Base-by-base conservation (phyloP, 1,284 basidiomycete species). In the Cutaneotrichosporon cavernicola region DNA sequence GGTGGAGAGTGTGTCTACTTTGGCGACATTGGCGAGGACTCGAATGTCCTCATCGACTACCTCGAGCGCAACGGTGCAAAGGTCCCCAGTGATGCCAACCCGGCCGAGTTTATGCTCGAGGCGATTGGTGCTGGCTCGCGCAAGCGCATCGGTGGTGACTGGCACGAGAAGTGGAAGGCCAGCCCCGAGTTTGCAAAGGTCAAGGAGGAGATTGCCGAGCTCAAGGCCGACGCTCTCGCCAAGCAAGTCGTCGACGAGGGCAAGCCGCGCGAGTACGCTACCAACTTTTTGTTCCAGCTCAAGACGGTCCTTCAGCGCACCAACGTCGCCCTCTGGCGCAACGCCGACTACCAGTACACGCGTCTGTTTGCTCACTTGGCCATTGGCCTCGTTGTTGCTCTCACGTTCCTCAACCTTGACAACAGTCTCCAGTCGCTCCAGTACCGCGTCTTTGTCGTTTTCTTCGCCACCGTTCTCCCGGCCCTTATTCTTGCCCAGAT, bases 341-440 rank as follows among this genome's bases (percentile, higher is more conserved):
- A 93, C 69, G 82, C 83, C 49, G 83, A 84, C 56, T 85, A 85
- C 73, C 80, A 82, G 63, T 91, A 90, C 82, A 92, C 88, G 55
- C 87, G 92, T 58, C 82, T 94, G 52, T 92, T 92, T 79, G 86
- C 89, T 7, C 88, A 89, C 69, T 82, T 84, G 8, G 86, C 89
- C 73, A 89, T 95, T 66, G 89, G 90, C 8, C 82, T 96, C 5
- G 87, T 90, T 76, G 85, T 92, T 62, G 89, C 89, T 34, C 82
- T 97, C 59, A 90, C 91, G 14, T 94, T 94, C 86, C 82, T 97
- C 62, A 87, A 90, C 74, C 83, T 94, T 26, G 85, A 85, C 58
- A 81, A 86, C 71, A 88, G 87, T 65, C 68, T 86, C 47, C 85
- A 88, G 56, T 87, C 90, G 56, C 81, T 97, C 32, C 90, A 97